phyloP scores from a whole-genome alignment of 2,329 filamentous ascomycete species.

The Stemphylium vesicarium region DNA sequence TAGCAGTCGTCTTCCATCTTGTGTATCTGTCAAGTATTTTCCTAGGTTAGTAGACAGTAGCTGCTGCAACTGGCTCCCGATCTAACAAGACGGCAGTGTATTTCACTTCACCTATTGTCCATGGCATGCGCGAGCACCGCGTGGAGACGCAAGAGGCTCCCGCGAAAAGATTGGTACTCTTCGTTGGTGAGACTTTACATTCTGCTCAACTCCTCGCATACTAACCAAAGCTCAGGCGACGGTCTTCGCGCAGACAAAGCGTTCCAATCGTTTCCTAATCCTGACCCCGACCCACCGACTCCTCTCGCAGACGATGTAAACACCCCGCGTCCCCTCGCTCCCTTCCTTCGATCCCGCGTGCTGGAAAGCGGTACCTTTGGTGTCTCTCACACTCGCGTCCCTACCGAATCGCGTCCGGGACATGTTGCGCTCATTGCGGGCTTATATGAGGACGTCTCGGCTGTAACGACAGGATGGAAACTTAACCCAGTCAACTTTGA shows the following conservation, averaged over 20 bases:
- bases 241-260: constrained; percentile 97
- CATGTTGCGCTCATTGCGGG: constrained; percentile 97
- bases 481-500: constrained; percentile 98
- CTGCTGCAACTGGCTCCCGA: too few relatives aligned
- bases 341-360: constrained; percentile 87
- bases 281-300: constrained; percentile 68
- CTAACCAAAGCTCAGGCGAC: constrained; percentile 65
- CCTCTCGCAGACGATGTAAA: constrained; percentile 64
- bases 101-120: constrained; percentile 79
- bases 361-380: constrained; percentile 93
- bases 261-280: constrained; percentile 91
- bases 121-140: constrained; percentile 85
- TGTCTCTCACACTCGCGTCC: constrained; percentile 94
- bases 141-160: constrained; percentile 76
- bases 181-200: constrained; percentile 70
- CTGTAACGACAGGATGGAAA: constrained; percentile 98
- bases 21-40: constrained; percentile 91
- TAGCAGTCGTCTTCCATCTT: constrained; percentile 90
- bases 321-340: constrained; percentile 80
- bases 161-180: constrained; percentile 87
- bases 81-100: not conserved
- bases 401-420: constrained; percentile 93
- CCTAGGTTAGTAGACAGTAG: constrained; percentile 11
- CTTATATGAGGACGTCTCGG: constrained; percentile 96
- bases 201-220: not conserved